phyloP scores from a whole-genome alignment of 371 early-diverging fungal species.

The Apophysomyces trapeziformis region DNA sequence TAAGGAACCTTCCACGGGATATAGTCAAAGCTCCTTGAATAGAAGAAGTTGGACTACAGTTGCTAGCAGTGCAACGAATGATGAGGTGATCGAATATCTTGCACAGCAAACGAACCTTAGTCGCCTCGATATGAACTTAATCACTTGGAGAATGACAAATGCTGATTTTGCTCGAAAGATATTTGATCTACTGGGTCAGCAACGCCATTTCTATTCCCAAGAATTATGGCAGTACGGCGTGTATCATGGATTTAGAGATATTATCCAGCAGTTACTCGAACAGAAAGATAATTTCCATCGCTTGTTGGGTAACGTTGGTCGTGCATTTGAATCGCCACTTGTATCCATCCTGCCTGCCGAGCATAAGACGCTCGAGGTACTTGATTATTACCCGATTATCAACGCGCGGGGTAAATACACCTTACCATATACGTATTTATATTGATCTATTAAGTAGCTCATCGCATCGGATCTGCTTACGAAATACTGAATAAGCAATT shows the following conservation, averaged over 20 bases:
- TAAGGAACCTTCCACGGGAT: neutral
- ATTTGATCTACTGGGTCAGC: conserved; percentile 18
- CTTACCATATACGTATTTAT: neutral
- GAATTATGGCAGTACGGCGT: conserved; percentile 40
- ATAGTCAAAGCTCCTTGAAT: neutral
- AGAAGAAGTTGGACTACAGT: conserved; percentile 22
- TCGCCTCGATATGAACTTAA: conserved; percentile 28
- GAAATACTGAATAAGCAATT: conserved; percentile 51
- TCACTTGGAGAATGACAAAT: conserved; percentile 39
- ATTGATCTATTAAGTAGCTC: conserved; percentile 13
- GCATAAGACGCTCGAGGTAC: conserved; percentile 8
- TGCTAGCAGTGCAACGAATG: conserved; percentile 26
- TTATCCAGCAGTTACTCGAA: conserved; percentile 31
- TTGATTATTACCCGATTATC: conserved; percentile 61
- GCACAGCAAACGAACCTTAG: conserved; percentile 26
- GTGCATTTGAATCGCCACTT: conserved; percentile 47
- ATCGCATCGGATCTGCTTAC: conserved; percentile 15
- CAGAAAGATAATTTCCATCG: conserved; percentile 13
- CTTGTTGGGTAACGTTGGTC: conserved; percentile 30
- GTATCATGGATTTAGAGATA: conserved; percentile 32
- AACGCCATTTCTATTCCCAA: conserved; percentile 19
- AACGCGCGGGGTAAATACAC: conserved; percentile 51
- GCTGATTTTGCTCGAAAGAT: conserved; percentile 35
- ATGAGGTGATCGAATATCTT: conserved; percentile 30
- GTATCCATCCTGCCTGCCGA: conserved; percentile 23